Evolutionary conservation across 352 stramenopile species (phyloP), one percentile per base, ranked within the genome.

Genomic region (Peronospora tabacina): DNA sequence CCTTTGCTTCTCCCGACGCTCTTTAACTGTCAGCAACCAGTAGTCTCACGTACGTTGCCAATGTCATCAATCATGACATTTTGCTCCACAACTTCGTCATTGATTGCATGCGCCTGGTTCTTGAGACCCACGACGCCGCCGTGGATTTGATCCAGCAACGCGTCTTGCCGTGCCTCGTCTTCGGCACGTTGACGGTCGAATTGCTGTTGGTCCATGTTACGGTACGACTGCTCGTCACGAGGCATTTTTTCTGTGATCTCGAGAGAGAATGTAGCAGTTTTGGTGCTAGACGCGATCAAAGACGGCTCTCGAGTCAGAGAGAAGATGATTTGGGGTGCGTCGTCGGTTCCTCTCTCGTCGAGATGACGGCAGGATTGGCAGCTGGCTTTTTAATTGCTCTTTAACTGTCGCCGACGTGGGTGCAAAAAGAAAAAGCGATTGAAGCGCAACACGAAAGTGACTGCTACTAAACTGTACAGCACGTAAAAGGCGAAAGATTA

Each of bases 41-140:
- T 5, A 33, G 15, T 11, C 16, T 36, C 35, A 16, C 75, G 46
- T 73, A 90, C 81, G 46, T 72, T 66, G 52, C 58, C 61, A 36
- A 92, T 79, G 61, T 88, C 72, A 55, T 89, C 81, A 49, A 92
- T 85, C 62, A 90, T 81, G 56, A 68, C 58, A 53, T 87, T 92
- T 53, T 92, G 81, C 55, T 85, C 74, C 29, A 89, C 61, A 11
- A 92, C 81, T 63, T 92, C 81, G 52, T 71, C 75, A 46, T 92
- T 90, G 52, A 92, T 92, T 19, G 78, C 81, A 16, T 86, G 70
- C 34, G 81, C 81, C 37, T 92, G 77, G 63, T 85, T 82, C 75
- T 87, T 87, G 5, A 92, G 70, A 1, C 75, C 72, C 55, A 81
- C 75, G 20, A 89, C 81, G 44, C 81, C 81, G 43, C 62, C 68